These are phyloP conservation scores for Rhodosporidiobolus odoratus DNA, from an alignment of 768 basidiomycete genomes.

Conservation along the genomic window DNA sequence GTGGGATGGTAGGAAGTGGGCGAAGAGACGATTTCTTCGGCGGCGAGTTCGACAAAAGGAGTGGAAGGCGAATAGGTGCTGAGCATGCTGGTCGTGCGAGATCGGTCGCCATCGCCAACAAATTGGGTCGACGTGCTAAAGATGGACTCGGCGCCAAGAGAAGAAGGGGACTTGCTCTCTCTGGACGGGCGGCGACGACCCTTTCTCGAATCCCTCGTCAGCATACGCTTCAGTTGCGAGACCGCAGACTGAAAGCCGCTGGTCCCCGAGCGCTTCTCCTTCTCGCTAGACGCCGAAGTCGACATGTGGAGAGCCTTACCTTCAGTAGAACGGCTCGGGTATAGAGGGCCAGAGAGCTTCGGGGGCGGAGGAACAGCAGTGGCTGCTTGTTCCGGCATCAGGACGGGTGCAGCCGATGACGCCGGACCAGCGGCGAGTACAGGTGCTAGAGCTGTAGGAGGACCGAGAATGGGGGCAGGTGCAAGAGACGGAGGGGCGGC, in stretches of 20 bases:
- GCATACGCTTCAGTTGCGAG: conserved; percentile 11
- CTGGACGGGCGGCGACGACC: not conserved
- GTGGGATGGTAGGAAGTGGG: not conserved
- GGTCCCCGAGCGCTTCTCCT: too few species aligned
- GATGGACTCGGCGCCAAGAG: not conserved
- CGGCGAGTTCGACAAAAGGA: not conserved
- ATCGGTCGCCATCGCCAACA: too few species aligned
- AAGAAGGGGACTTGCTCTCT: not conserved
- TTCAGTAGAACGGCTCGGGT: not conserved
- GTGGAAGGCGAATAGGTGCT: not conserved
- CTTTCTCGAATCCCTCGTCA: not conserved
- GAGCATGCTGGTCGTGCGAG: not conserved
- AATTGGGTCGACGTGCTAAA: not conserved
- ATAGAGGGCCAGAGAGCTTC: not conserved
- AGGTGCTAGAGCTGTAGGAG: too few species aligned
- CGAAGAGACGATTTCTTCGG: not conserved
- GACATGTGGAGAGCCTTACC: not conserved
- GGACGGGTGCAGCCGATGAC: too few species aligned
- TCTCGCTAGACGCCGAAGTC: too few species aligned
- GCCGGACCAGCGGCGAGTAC: too few species aligned
- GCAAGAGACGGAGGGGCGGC: too few species aligned
- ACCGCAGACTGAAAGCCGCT: not conserved
- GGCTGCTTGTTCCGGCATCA: too few species aligned
- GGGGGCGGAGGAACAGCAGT: too few species aligned
- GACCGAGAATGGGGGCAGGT: too few species aligned